These are phyloP conservation scores for Talaromyces sp. DNA, from an alignment of 2,329 filamentous ascomycete species.

Conservation along the genomic window DNA sequence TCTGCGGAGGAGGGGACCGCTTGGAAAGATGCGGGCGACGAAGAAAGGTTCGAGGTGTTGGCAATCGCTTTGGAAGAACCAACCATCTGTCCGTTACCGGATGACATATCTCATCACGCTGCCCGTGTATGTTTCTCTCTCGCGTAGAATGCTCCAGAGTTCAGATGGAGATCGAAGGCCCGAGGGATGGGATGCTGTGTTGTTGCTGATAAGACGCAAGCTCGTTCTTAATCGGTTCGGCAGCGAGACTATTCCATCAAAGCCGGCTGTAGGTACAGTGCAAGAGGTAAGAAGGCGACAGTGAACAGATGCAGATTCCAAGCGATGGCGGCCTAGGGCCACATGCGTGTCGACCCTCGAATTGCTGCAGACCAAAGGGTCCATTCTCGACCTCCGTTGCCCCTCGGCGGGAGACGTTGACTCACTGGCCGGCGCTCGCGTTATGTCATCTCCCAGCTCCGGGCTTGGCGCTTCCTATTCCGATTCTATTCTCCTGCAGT, in stretches of 20 bases:
- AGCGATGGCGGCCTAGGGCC: neutral
- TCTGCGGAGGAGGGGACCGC: constrained; percentile 25
- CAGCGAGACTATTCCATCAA: neutral
- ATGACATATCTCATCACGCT: constrained; percentile 32
- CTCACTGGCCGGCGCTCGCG: neutral
- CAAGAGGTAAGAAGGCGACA: neutral
- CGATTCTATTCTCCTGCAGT: neutral
- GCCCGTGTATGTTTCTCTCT: neutral
- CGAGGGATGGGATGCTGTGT: neutral
- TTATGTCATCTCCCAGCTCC: neutral
- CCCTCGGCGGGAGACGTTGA: constrained; percentile 2
- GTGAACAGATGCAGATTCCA: neutral
- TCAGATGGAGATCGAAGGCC: neutral
- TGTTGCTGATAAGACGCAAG: neutral
- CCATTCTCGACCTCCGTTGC: neutral
- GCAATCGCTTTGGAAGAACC: constrained; percentile 32
- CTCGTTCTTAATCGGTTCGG: neutral
- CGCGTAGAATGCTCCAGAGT: neutral
- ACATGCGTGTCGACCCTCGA: constrained; percentile 6
- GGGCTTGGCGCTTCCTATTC: neutral
- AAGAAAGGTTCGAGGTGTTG: constrained; percentile 28
- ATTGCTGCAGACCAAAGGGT: constrained; percentile 3
- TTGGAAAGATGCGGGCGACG: constrained; percentile 27
- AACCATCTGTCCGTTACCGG: constrained; percentile 29
- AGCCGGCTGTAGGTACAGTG: neutral